Evolutionary conservation across 257 asterid species (phyloP), one percentile per base, ranked within the genome.

Genomic region (Thymus quinquecostatus): DNA sequence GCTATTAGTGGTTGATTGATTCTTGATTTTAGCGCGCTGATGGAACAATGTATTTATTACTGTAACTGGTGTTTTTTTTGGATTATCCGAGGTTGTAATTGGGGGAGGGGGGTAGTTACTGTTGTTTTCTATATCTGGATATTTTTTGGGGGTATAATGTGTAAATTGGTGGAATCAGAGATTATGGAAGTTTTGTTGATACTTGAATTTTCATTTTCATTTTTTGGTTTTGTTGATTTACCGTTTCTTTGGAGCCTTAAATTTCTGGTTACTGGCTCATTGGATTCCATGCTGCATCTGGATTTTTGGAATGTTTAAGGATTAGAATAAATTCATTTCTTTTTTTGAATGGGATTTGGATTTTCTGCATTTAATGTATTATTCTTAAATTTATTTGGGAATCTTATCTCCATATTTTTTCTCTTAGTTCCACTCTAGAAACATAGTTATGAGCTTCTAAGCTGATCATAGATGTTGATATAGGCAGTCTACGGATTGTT

Each of bases 61-160:
- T 66, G 38, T 9, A 3, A 38, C 13, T 79, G 75, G 61, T 48
- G 66, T 70, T 74, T 66, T 66, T 74, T 70, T 66, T 10, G 27
- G 33, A 8, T 33, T 45, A 10, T 78, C 44, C 41, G 6, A 62
- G 81, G 77, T 72, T 71, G 67, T 71, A 45, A 57, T 64, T 62
- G 73, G 80, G 78, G 79, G 41, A 60, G 69, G 75, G 56, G 59
- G 65, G 56, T 48, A 21, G 66, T 36, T 80, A 21, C 50, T 48
- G 43, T 57, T 53, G 73, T 47, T 70, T 71, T 74, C 41, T 65
- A 51, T 54, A n/a, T 58, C 32, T 74, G 14, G 40, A 6, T 29
- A 34, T 10, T 12, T 50, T 33, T 67, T 60, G 29, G 74, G 54
- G 80, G 30, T 34, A 13, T 72, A 41, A 68, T 68, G 41, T 60